Evolutionary conservation across 2,329 filamentous ascomycete species (phyloP), one percentile per base, ranked within the genome.

Genomic region (Cryoendolithus antarcticus): DNA sequence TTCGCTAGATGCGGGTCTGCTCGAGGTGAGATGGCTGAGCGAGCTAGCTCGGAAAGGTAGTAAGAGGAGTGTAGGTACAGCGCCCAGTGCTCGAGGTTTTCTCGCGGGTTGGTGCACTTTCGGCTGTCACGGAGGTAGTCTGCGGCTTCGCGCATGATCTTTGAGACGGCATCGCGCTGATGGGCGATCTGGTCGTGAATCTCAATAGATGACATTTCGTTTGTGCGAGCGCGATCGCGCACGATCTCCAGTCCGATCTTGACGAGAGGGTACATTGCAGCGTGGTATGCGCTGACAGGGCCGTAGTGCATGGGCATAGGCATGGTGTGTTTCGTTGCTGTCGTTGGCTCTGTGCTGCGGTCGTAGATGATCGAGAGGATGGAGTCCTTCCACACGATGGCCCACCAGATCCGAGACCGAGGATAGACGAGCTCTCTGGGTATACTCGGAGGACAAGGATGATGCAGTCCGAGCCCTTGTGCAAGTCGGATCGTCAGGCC

Each of bases 331-430:
- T 66, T 64, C 43, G 69, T 67, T 37, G 65, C 61, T n/a, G 72
- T 69, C 4, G 71, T 71, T 19, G 63, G 69, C 9, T 70, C 71
- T 2, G 72, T 72, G 2, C 67, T 67, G 30, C 75, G 61, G 48
- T 79, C 75, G 49, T 77, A 79, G 2, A 74, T 77, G 27, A 79
- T 69, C 6, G 74, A 77, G 15, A 79, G 67, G 34, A 78, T 63
- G 40, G 72, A 76, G 48, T 79, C 75, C 51, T 78, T 75, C 75
- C 75, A 79, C 27, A 77, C 65, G 46, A 78, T 66, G 2, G 72
- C 72, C 75, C 75, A 79, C 66, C 67, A 69, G 9, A 55, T 42
- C 34, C 50, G 52, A 3, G 52, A 52, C 13, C 53, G 48, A 28
- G 43, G 63, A 54, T 53, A 65, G 60, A 48, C 63, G 13, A 59